phyloP scores from a whole-genome alignment of 2,329 filamentous ascomycete species.

The Plectosphaerella plurivora region DNA sequence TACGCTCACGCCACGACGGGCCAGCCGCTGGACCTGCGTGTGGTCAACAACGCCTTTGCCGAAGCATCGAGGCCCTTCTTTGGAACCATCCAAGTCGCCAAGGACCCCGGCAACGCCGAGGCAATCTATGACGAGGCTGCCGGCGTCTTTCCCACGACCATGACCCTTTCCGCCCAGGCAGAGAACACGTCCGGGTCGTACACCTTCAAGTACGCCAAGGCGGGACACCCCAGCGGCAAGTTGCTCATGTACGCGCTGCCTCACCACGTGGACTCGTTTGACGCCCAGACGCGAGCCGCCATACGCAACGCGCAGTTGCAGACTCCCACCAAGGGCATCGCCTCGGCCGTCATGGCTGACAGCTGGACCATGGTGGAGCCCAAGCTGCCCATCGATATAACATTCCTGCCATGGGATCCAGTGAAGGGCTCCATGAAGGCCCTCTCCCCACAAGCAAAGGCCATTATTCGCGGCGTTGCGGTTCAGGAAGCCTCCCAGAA shows the following conservation, averaged over 20 bases:
- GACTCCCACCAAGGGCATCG: constrained; percentile 81
- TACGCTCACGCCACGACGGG: constrained; percentile 64
- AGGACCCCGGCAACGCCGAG: constrained; percentile 65
- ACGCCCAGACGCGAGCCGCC: constrained; percentile 45
- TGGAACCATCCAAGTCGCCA: constrained; percentile 79
- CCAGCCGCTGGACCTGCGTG: constrained; percentile 59
- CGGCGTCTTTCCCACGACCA: constrained; percentile 67
- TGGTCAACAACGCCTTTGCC: constrained; percentile 62
- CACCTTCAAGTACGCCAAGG: constrained; percentile 67
- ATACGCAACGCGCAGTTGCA: constrained; percentile 58
- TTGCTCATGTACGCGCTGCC: constrained; percentile 85
- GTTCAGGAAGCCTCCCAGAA: constrained; percentile 72
- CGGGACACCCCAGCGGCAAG: constrained; percentile 53
- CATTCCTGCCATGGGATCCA: constrained; percentile 74
- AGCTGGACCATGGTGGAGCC: constrained; percentile 75
- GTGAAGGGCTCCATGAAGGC: constrained; percentile 36
- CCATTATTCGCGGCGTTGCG: constrained; percentile 57
- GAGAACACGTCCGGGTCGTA: constrained; percentile 63
- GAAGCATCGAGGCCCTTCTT: constrained; percentile 64
- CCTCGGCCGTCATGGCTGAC: constrained; percentile 66
- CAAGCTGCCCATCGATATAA: constrained; percentile 67
- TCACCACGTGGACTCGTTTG: constrained; percentile 78
- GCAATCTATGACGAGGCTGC: constrained; percentile 68
- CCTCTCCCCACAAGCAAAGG: constrained; percentile 51
- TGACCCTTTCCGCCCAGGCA: constrained; percentile 60